Evolutionary conservation across 2,329 filamentous ascomycete genomes (phyloP), one percentile per base, ranked within the genome.

Genomic region (Ophiocordyceps camponoti-leonardi): DNA sequence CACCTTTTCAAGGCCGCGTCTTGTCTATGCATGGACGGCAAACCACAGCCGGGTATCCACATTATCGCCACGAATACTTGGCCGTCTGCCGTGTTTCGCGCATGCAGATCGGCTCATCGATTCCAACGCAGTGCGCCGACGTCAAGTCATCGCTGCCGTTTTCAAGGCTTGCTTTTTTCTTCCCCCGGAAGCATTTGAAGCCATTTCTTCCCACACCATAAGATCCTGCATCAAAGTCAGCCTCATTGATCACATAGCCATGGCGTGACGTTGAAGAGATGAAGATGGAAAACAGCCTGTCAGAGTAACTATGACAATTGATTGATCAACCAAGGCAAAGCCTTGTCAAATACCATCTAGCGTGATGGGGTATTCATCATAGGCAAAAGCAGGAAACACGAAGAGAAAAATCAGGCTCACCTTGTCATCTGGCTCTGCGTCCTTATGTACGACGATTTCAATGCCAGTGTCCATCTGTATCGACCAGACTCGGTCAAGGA

Each of bases 281-380:
- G 22, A 6, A 30, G 16, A 43, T 8, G 20, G 12, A 6, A 16
- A 23, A 35, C 5, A 35, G 2, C n/a, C 19, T 26, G 42, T 61
- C 58, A 62, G 59, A 50, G 45, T 56, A 62, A 61, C 52, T 56
- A 55, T 54, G 49, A 56, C 47, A 45, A 53, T 18, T 43, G 49
- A 56, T 52, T 47, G 50, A 62, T 62, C 61, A 63, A 52, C 42
- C 58, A 61, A 60, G 52, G 52, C 22, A 28, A n/a, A 47, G 44
- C 49, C 56, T 60, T 54, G 57, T 68, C 65, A 67, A 63, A 64
- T 68, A 67, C 65, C 66, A 68, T 67, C 64, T 67, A 67, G 65
- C 64, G 64, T 66, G 55, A 58, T 54, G 53, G 26, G 53, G 49
- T 53, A 46, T 56, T 67, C 65, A 67, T 68, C 64, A 66, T 61